A percentile compares a stretch with the other conserved stretches of the same genome.
These are phyloP conservation scores for Candida loeiensis DNA, from an alignment of 805 yeast species.

Conservation along the genomic window DNA sequence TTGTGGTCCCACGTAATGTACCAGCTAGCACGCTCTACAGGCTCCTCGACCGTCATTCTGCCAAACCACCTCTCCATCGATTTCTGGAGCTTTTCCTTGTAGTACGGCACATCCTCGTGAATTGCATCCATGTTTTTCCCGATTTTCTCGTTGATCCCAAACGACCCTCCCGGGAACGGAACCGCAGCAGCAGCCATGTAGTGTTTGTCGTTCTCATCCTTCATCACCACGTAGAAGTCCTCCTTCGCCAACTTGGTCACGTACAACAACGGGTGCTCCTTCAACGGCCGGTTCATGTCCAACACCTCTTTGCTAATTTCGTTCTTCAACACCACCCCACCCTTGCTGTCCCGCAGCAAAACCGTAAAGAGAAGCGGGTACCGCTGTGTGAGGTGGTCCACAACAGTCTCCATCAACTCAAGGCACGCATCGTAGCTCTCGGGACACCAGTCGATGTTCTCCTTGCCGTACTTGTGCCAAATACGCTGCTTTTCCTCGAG, in stretches of 20 bases:
- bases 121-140: slow-evolving; percentile 62
- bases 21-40: slow-evolving; percentile 76
- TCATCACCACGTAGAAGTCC: slow-evolving; percentile 63
- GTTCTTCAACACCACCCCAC: slow-evolving; percentile 52
- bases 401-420: slow-evolving; percentile 63
- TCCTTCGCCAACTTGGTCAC: slow-evolving; percentile 71
- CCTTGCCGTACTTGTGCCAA: slow-evolving; percentile 53
- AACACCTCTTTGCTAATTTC: slow-evolving; percentile 59
- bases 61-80: slow-evolving; percentile 75
- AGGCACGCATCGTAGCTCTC: slow-evolving; percentile 57
- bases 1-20: slow-evolving; percentile 72
- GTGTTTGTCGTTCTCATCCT: slow-evolving; percentile 54
- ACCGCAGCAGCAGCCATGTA: slow-evolving; percentile 71
- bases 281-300: slow-evolving; percentile 57
- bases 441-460: slow-evolving; percentile 64
- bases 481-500: slow-evolving; percentile 60
- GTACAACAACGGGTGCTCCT: slow-evolving; percentile 60
- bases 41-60: slow-evolving; percentile 54
- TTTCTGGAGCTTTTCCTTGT: slow-evolving; percentile 57
- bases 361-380: slow-evolving; percentile 61
- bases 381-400: slow-evolving; percentile 55
- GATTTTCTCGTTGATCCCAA: slow-evolving; percentile 56
- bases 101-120: slow-evolving; percentile 68
- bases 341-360: slow-evolving; percentile 28
- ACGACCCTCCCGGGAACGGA: slow-evolving; percentile 77